phyloP scores from a whole-genome alignment of 176 grass and related monocot species.

The Zizania latifolia region DNA sequence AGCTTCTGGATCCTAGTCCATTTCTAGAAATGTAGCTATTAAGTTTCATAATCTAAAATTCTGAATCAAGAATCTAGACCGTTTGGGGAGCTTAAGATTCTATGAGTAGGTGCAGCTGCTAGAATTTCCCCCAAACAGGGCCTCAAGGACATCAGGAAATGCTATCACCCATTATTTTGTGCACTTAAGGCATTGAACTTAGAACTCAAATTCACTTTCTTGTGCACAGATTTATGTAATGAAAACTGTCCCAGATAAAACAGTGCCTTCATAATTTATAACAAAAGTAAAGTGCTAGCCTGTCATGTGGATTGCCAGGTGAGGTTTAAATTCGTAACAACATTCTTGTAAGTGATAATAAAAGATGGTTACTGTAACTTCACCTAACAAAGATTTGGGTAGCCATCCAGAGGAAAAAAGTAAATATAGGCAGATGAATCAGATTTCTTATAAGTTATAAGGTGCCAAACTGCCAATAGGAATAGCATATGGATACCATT shows the following conservation, averaged over 20 bases:
- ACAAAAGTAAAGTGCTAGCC: not conserved
- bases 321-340: not conserved
- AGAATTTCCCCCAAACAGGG: too few species aligned
- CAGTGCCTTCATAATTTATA: not conserved
- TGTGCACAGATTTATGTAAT: constrained; percentile 15
- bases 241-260: constrained; percentile 8
- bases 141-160: not conserved
- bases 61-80: too few species aligned
- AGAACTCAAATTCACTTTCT: not conserved
- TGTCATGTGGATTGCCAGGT: not conserved
- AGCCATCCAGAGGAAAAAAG: constrained; percentile 10
- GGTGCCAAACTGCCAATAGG: not conserved
- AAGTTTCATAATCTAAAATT: too few species aligned
- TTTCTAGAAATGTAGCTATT: too few species aligned
- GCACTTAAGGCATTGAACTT: not conserved
- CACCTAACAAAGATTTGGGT: constrained; percentile 1
- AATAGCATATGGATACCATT: constrained; percentile 44
- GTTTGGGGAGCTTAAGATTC: too few species aligned
- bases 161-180: not conserved
- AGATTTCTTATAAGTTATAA: constrained; percentile 14
- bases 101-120: too few species aligned
- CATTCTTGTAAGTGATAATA: not conserved
- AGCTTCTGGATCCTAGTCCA: too few species aligned
- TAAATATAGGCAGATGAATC: constrained; percentile 16
- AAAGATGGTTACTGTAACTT: not conserved